Conservation (phyloP, 2,329 filamentous ascomycete genomes). For the Xylaria sp. region DNA sequence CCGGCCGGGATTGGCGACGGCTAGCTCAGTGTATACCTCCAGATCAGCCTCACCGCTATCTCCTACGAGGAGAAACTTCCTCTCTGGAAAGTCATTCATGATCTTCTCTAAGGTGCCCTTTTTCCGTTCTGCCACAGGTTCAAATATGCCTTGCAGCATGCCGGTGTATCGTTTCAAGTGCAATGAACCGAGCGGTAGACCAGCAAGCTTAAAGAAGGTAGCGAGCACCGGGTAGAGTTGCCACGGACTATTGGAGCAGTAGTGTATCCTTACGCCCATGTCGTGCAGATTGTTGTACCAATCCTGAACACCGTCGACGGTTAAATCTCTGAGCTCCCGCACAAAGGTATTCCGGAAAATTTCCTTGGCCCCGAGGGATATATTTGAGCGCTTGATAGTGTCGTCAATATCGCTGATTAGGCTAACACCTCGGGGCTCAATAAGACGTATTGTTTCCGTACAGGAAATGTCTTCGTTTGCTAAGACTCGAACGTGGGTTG, state of each 20-base stretch:
- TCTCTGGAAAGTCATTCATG: slow-evolving; percentile 86
- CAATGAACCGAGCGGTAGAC: slow-evolving; percentile 87
- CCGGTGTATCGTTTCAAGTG: slow-evolving; percentile 97
- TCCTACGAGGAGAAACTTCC: slow-evolving; percentile 90
- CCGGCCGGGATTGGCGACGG: slow-evolving; percentile 81
- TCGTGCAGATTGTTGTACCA: slow-evolving; percentile 85
- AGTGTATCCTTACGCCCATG: slow-evolving; percentile 90
- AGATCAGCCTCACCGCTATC: slow-evolving; percentile 97
- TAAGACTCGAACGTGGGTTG: slow-evolving; percentile 87
- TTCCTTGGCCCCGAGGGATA: slow-evolving; percentile 85
- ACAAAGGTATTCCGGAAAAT: slow-evolving; percentile 98
- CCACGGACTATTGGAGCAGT: slow-evolving; percentile 99
- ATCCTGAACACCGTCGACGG: slow-evolving; percentile 85
- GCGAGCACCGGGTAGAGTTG: slow-evolving; percentile 92
- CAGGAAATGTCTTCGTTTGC: slow-evolving; percentile 87
- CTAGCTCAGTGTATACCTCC: slow-evolving; percentile 97
- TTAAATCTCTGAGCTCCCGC: slow-evolving; percentile 82
- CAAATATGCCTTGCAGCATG: slow-evolving; percentile 98
- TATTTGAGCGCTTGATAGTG: slow-evolving; percentile 95
- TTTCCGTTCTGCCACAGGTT: slow-evolving; percentile 95
- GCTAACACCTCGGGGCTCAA: slow-evolving; percentile 83
- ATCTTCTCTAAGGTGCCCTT: slow-evolving; percentile 88
- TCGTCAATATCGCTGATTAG: slow-evolving; percentile 98
- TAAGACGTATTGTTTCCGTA: slow-evolving; percentile 80
- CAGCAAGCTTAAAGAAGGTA: slow-evolving; percentile 83